Evolutionary conservation across 225 moss, liverwort and hornwort genomes (phyloP).

Genomic region (Anthoceros angustus): DNA sequence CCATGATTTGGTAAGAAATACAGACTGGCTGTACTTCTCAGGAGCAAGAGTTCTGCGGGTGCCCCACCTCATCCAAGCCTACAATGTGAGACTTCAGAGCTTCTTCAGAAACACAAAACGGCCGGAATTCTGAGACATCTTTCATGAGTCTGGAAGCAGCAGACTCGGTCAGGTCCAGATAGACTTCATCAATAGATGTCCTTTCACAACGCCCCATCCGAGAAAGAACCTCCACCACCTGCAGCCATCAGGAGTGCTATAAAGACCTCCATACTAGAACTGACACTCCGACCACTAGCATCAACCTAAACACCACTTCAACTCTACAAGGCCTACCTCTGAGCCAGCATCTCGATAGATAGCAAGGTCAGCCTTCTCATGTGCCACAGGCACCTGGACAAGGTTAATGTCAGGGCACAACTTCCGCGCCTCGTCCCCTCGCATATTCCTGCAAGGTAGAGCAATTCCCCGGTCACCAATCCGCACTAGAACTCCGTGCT

Average conservation of each 20-base stretch:
- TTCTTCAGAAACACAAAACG: slow-evolving; percentile 31
- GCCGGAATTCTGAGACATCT: slow-evolving; percentile 22
- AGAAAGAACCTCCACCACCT: slow-evolving; percentile 78
- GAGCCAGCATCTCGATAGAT: slow-evolving; percentile 74
- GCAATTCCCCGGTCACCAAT: neutral
- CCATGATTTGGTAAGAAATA: neutral
- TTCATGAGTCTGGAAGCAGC: slow-evolving; percentile 36
- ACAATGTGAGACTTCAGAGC: slow-evolving; percentile 46
- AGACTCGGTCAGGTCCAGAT: slow-evolving; percentile 83
- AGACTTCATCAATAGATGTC: slow-evolving; percentile 89
- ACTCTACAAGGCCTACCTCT: slow-evolving; percentile 29
- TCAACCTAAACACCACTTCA: neutral
- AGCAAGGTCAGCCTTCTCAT: slow-evolving; percentile 71
- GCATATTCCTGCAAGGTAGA: slow-evolving; percentile 38
- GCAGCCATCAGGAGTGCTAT: slow-evolving; percentile 3
- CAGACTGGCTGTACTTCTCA: neutral
- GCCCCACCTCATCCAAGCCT: slow-evolving; percentile 43
- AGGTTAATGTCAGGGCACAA: slow-evolving; percentile 72
- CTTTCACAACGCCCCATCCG: slow-evolving; percentile 70
- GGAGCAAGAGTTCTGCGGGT: neutral
- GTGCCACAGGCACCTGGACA: slow-evolving; percentile 75
- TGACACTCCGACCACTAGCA: neutral
- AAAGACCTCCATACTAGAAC: neutral
- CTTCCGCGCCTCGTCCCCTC: slow-evolving; percentile 77
- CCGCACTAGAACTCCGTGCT: neutral